A percentile compares a stretch with the other conserved stretches of the same genome.
Evolutionary conservation across 495 filamentous ascomycete species (phyloP).

Genomic region (Saxophila tyrrhenica): DNA sequence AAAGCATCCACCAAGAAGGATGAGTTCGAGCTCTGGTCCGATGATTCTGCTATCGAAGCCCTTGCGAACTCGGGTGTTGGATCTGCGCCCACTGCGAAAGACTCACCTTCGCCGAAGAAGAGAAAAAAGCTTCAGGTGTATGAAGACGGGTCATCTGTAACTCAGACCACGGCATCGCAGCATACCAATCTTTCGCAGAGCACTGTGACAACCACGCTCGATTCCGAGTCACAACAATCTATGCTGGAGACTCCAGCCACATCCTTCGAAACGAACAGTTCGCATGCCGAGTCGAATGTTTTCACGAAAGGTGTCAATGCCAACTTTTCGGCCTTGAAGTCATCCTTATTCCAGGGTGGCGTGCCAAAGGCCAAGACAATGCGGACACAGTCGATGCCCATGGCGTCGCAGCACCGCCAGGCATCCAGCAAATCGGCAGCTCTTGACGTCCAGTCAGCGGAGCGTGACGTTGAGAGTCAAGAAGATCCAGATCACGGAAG

Average conservation of each 20-base stretch:
- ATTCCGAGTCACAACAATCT: neutral
- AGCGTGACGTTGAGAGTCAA: no score
- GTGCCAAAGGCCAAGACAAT: neutral
- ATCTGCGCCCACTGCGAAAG: constrained; percentile 38
- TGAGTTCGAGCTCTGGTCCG: constrained; percentile 51
- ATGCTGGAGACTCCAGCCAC: constrained; percentile 4
- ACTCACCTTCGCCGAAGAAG: constrained; percentile 19
- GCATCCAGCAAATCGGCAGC: no score
- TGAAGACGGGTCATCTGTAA: constrained; percentile 14
- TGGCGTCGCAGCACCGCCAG: neutral
- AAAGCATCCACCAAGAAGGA: constrained; percentile 38
- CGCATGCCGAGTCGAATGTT: neutral
- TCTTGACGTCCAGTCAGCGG: no score
- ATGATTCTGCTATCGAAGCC: constrained; percentile 54
- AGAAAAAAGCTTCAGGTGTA: constrained; percentile 27
- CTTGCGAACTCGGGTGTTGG: constrained; percentile 19
- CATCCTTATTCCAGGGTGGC: constrained; percentile 4
- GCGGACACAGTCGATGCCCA: constrained; percentile 1
- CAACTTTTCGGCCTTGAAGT: constrained; percentile 6
- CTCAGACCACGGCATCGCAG: constrained; percentile 4
- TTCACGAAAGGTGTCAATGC: constrained; percentile 13
- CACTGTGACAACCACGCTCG: neutral
- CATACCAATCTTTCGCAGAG: constrained; percentile 9
- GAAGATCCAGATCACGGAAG: no score
- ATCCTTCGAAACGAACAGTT: neutral